Evolutionary conservation across 225 moss, liverwort and hornwort genomes (phyloP).

Genomic region (Antitrichia curtipendula): DNA sequence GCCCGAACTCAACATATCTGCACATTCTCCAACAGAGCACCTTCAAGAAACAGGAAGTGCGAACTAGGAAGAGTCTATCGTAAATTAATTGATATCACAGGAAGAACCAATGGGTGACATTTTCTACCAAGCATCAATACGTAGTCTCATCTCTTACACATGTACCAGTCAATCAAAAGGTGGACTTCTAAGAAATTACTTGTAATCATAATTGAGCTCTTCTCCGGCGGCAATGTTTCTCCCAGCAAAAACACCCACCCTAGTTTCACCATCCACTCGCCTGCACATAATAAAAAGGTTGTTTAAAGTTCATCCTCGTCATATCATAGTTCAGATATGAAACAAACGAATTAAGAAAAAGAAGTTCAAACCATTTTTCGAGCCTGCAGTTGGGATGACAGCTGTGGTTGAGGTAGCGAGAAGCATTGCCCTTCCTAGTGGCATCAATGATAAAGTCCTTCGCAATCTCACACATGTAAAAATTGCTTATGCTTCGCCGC

Average conservation of each 20-base stretch:
- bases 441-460: slow-evolving; percentile 94
- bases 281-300: slow-evolving; percentile 12
- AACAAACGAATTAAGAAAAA: background rate
- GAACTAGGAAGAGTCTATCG: background rate
- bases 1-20: slow-evolving; percentile 79
- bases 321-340: background rate
- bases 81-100: background rate
- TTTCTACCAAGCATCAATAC: background rate
- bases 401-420: slow-evolving; percentile 84
- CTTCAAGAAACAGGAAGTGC: background rate
- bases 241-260: slow-evolving; percentile 73
- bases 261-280: slow-evolving; percentile 87
- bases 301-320: background rate
- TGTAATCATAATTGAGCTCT: slow-evolving; percentile 79
- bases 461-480: slow-evolving; percentile 85
- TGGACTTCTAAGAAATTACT: slow-evolving; percentile 13
- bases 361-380: slow-evolving; percentile 59
- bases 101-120: background rate
- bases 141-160: background rate
- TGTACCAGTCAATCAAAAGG: background rate
- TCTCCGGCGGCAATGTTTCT: slow-evolving; percentile 56
- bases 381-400: slow-evolving; percentile 88
- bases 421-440: slow-evolving; percentile 77
- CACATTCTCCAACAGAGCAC: slow-evolving; percentile 1
- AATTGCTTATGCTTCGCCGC: slow-evolving; percentile 64